Evolutionary conservation across 352 stramenopile species (phyloP), one percentile per base, ranked within the genome.

Genomic region (Phytopythium helicoides): DNA sequence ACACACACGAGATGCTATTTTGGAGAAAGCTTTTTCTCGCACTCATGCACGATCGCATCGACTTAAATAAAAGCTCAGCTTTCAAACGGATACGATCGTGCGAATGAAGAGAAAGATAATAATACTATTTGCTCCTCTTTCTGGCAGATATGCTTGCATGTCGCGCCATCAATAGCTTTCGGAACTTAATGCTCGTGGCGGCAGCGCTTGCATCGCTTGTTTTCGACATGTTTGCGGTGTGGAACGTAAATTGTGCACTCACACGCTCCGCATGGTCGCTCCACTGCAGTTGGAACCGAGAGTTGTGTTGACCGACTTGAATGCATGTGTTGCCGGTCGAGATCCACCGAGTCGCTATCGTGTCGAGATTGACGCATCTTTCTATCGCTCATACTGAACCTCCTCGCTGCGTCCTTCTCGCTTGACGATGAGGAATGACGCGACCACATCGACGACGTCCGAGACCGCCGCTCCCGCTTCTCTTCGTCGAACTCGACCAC

Each of bases 151-250:
- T n/a, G n/a, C n/a, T n/a, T n/a, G n/a, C n/a, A n/a, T n/a, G n/a
- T n/a, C n/a, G n/a, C n/a, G n/a, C n/a, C n/a, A n/a, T n/a, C n/a
- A n/a, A n/a, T n/a, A n/a, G n/a, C n/a, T n/a, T n/a, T 47, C 9
- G 10, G 22, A 15, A 18, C 8, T 47, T 71, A 86, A 19, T 84
- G 75, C 19, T 78, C 53, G 25, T 86, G 75, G 34, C 68, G 62
- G 57, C 75, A 86, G 0, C 58, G 63, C 45, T 86, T 86, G 71
- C 75, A 86, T 25, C 71, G 79, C 48, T 86, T 86, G 67, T 86
- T 86, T 63, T 70, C 81, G 23, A 83, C 41, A 50, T 86, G 74
- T 28, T 60, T 59, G n/a, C 56, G 25, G 47, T 86, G 74, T 16
- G 74, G 53, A 11, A 61, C 57, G 49, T 81, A 86, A 19, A 58